Percentiles rank a stretch among this genome's conserved stretches.
Evolutionary conservation across 2,329 filamentous ascomycete genomes (phyloP).

Genomic region (Aspergillus clavatus): DNA sequence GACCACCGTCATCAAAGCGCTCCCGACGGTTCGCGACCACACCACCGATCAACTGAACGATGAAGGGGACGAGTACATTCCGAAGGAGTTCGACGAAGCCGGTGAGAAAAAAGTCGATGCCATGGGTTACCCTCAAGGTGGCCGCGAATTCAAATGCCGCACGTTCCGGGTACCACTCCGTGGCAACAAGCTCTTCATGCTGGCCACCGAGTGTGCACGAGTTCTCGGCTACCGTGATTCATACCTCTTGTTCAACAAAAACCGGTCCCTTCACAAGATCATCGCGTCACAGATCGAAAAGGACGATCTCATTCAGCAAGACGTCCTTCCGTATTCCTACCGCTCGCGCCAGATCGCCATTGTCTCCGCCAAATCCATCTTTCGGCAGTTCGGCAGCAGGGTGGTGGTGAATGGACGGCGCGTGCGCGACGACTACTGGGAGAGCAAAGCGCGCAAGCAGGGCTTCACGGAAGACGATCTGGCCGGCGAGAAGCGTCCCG

Average conservation of each 20-base stretch:
- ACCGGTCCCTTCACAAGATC: constrained; percentile 93
- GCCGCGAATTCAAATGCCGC: constrained; percentile 83
- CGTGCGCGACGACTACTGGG: constrained; percentile 98
- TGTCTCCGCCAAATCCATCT: constrained; percentile 96
- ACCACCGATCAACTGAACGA: constrained; percentile 91
- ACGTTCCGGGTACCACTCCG: constrained; percentile 90
- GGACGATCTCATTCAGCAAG: constrained; percentile 90
- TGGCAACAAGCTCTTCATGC: constrained; percentile 94
- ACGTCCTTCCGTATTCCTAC: constrained; percentile 95
- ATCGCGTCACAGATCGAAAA: constrained; percentile 95
- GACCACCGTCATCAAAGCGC: constrained; percentile 80
- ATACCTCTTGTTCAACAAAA: constrained; percentile 98
- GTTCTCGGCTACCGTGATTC: constrained; percentile 93
- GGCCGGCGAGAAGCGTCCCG: constrained; percentile 92
- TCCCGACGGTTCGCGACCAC: constrained; percentile 93
- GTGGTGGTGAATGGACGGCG: constrained; percentile 85
- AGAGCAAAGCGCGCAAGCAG: constrained; percentile 92
- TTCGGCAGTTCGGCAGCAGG: constrained; percentile 92
- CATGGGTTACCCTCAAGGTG: constrained; percentile 75
- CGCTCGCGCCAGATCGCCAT: constrained; percentile 98
- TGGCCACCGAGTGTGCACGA: constrained; percentile 93
- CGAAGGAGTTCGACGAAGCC: constrained; percentile 84
- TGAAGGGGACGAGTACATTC: constrained; percentile 89
- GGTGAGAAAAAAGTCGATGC: constrained; percentile 90
- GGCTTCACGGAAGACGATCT: constrained; percentile 96